Percentiles rank a stretch among this genome's conserved stretches.
These are phyloP conservation scores for Colletotrichum phormii DNA, from an alignment of 2,329 filamentous ascomycete species.

Conservation along the genomic window DNA sequence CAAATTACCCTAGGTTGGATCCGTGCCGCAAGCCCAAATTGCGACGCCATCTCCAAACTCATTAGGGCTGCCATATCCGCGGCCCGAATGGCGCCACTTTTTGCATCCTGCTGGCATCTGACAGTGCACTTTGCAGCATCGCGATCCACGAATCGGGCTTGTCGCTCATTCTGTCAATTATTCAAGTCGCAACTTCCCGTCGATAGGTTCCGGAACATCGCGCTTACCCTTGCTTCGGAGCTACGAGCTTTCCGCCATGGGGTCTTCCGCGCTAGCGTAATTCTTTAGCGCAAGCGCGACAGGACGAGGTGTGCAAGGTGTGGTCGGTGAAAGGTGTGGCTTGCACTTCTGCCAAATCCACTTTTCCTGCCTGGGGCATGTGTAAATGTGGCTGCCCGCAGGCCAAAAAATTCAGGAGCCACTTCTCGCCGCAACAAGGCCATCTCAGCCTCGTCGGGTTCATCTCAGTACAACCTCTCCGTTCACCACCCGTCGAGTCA, in stretches of 20 bases:
- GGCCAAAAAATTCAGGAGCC: conserved; percentile 29
- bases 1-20: neutral
- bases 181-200: neutral
- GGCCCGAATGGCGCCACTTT: conserved; percentile 23
- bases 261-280: neutral
- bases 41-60: neutral
- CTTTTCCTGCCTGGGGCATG: neutral
- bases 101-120: conserved; percentile 6
- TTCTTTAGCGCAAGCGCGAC: conserved; percentile 21
- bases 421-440: conserved; percentile 30
- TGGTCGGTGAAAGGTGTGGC: conserved; percentile 19
- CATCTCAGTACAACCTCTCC: conserved; percentile 31
- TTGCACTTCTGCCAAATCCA: neutral
- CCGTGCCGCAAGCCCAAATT: conserved; percentile 14
- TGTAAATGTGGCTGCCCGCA: conserved; percentile 14
- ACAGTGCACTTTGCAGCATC: neutral
- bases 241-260: neutral
- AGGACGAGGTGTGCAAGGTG: neutral
- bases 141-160: neutral
- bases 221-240: conserved; percentile 19
- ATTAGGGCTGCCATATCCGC: conserved; percentile 26
- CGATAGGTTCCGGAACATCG: conserved; percentile 3
- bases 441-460: conserved; percentile 36
- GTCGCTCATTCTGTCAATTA: neutral
- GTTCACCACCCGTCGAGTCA: conserved; percentile 31